phyloP scores from a whole-genome alignment of 208 protist genomes.

The Trichomonas tenax region DNA sequence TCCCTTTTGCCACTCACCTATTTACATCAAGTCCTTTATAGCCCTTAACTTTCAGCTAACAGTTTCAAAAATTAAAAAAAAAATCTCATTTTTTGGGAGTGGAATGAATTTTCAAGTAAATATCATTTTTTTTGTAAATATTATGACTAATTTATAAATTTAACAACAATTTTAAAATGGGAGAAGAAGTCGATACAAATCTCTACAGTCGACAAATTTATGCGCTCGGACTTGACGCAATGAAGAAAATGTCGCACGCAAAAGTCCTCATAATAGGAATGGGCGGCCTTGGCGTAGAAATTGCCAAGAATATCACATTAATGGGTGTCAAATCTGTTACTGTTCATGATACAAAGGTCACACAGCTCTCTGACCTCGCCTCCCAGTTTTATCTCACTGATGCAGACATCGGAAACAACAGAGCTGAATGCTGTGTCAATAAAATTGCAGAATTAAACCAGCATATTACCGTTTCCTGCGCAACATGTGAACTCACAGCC shows the following conservation, averaged over 20 bases:
- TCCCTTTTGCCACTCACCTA: too few relatives aligned
- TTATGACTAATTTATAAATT: too few relatives aligned
- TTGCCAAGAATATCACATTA: constrained; percentile 75
- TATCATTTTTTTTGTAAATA: too few relatives aligned
- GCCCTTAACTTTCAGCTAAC: too few relatives aligned
- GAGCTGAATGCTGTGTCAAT: constrained; percentile 41
- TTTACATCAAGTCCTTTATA: too few relatives aligned
- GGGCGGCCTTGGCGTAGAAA: constrained; percentile 63
- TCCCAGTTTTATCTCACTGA: constrained; percentile 65
- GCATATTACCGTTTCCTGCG: constrained; percentile 45
- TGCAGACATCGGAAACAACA: constrained; percentile 57
- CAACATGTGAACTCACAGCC: not conserved
- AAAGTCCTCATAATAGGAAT: constrained; percentile 45
- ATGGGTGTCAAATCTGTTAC: constrained; percentile 62
- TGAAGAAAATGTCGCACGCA: constrained; percentile 51
- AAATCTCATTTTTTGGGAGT: too few relatives aligned
- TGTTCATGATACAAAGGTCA: constrained; percentile 51
- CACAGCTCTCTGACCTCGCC: constrained; percentile 51
- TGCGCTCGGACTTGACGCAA: constrained; percentile 60
- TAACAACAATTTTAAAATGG: too few relatives aligned
- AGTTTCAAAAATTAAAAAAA: too few relatives aligned
- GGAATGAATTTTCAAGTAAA: too few relatives aligned
- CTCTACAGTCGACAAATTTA: constrained; percentile 60
- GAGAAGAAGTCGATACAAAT: too few relatives aligned
- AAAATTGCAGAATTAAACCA: constrained; percentile 65